Base-by-base conservation (phyloP, 495 filamentous ascomycete genomes). In the Talaromyces ruber region DNA sequence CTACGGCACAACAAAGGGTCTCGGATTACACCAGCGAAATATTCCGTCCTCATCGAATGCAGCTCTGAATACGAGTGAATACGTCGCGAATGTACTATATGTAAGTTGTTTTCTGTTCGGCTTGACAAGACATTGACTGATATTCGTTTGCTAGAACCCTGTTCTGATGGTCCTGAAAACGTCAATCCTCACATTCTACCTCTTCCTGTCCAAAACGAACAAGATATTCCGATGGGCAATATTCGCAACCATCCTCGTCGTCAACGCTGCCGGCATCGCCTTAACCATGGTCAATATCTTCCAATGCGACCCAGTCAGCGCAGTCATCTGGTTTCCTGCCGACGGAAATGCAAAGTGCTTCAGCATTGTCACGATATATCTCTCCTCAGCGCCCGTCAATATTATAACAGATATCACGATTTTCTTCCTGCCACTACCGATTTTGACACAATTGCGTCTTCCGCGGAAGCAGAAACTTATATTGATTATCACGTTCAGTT, bases 121-220 rank as follows among this genome's bases (percentile, higher is more conserved):
- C 18, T 53, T 26, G 45, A 43, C 52, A 50, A 62, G 32, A 25
- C 50, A 21, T 16, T 58, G 12, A 22, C 30, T 60, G 4, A 21
- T 45, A 6, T 59, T 9, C 61, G 29, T 9, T n/a, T 11, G 43
- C 24, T 63, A 96, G 91, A 95, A 97, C 69, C 92, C 93, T 12
- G 88, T 91, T 4, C 81, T 97, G 59, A 81, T 81, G 78, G 69
- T 74, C 39, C 70, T 91, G 55, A 98, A 97, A 74, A 91, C 91
- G 4, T 93, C 90, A n/a, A 91, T 98, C 64, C 82, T 96, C 56
- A 74, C 93, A 62, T 97, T 95, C 71, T 96, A 91, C 75, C 81
- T 96, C 29, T 85, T 88, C 32, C 75, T 96, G 57, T 87, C 90
- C 6, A 86, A 84, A 65, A 86, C 86, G 32, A 86, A 92, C 47